A percentile compares a stretch with the other conserved stretches of the same genome.
These are phyloP conservation scores for Digitaria exilis DNA, from an alignment of 202 grass and related monocot species.

Conservation along the genomic window DNA sequence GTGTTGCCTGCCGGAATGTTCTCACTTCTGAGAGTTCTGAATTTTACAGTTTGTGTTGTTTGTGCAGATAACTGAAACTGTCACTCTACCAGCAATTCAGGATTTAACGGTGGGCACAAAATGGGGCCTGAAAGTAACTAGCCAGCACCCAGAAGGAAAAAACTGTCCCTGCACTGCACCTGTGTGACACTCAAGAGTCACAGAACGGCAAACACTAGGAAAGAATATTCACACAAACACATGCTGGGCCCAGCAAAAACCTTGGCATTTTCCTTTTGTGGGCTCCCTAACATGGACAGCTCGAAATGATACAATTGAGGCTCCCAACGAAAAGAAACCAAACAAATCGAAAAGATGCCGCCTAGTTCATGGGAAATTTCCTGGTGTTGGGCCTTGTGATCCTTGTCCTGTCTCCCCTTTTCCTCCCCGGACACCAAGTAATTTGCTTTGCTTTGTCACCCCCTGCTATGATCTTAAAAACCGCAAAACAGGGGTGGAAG, in stretches of 20 bases:
- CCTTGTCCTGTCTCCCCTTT: conserved; percentile 41
- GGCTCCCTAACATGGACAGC: conserved; percentile 56
- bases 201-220: conserved; percentile 34
- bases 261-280: conserved; percentile 54
- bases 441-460: conserved; percentile 27
- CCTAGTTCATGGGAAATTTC: conserved; percentile 60
- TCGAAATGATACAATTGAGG: conserved; percentile 44
- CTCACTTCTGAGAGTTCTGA: not conserved
- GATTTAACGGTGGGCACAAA: not conserved
- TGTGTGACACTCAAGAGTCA: not conserved
- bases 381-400: conserved; percentile 47
- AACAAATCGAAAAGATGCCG: conserved; percentile 44
- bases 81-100: not conserved
- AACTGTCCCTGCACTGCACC: conserved; percentile 5
- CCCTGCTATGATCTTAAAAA: conserved; percentile 37
- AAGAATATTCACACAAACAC: conserved; percentile 37
- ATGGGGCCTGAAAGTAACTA: conserved; percentile 25
- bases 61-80: conserved; percentile 9
- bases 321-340: conserved; percentile 41
- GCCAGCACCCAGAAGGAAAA: conserved; percentile 20
- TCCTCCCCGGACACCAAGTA: conserved; percentile 17
- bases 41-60: conserved; percentile 37
- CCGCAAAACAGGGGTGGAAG: conserved; percentile 36
- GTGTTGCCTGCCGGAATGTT: not conserved
- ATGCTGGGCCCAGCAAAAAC: conserved; percentile 38